Evolutionary conservation across 1,284 basidiomycete species (phyloP).

Genomic region (Apiotrichum mycotoxinovorans): DNA sequence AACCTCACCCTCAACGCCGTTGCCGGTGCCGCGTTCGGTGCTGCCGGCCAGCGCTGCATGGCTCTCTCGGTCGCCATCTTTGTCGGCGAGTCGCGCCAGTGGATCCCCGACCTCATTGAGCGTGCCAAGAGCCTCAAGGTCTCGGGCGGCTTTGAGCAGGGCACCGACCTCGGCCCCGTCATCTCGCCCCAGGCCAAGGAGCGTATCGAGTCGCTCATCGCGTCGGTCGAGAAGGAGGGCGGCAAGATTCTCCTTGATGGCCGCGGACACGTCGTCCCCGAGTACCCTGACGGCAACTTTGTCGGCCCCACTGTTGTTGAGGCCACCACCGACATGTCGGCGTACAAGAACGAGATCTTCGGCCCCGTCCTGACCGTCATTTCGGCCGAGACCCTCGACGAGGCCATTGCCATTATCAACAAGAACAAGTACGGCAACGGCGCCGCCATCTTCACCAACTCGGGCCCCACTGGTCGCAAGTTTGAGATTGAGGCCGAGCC

Average conservation of each 20-base stretch:
- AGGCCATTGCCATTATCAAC: slow-evolving; percentile 87
- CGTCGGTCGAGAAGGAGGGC: slow-evolving; percentile 77
- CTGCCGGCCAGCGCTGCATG: slow-evolving; percentile 97
- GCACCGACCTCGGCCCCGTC: slow-evolving; percentile 84
- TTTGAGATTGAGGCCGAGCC: slow-evolving; percentile 87
- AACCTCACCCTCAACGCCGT: slow-evolving; percentile 91
- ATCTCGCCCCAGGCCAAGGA: slow-evolving; percentile 84
- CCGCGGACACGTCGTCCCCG: slow-evolving; percentile 63
- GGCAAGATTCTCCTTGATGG: slow-evolving; percentile 88
- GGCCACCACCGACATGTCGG: slow-evolving; percentile 74
- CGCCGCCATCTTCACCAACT: slow-evolving; percentile 93
- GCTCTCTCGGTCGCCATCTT: slow-evolving; percentile 79
- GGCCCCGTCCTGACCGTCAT: slow-evolving; percentile 84
- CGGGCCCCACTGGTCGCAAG: slow-evolving; percentile 89
- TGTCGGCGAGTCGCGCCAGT: slow-evolving; percentile 75
- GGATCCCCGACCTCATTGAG: slow-evolving; percentile 83
- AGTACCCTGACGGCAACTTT: slow-evolving; percentile 89
- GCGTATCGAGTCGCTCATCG: slow-evolving; percentile 73
- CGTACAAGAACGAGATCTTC: slow-evolving; percentile 95
- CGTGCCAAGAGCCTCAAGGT: slow-evolving; percentile 78
- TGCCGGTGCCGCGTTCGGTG: slow-evolving; percentile 92
- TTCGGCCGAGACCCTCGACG: slow-evolving; percentile 79
- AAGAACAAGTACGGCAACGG: slow-evolving; percentile 84
- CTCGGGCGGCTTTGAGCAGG: slow-evolving; percentile 83
- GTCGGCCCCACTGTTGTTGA: slow-evolving; percentile 90